These are phyloP conservation scores for Psophocarpus tetragonolobus DNA, from an alignment of 306 rosid genomes.

Conservation along the genomic window DNA sequence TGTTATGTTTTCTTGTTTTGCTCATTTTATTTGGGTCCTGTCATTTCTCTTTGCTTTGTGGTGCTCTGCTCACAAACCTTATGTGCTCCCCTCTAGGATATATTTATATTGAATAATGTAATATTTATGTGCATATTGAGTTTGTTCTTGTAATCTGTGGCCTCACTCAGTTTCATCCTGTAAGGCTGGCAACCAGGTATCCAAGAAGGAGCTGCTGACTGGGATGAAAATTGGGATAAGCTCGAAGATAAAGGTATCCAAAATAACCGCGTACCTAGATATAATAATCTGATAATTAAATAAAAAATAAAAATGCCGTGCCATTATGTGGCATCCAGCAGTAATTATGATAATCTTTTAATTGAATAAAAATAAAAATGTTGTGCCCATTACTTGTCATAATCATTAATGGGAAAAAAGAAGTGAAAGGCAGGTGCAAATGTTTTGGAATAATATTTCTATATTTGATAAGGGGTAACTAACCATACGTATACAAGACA, in stretches of 20 bases:
- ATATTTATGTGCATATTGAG: not conserved
- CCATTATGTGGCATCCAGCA: not conserved
- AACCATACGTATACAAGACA: too few relatives aligned
- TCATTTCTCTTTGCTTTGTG: conserved; percentile 14
- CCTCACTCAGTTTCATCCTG: conserved; percentile 32
- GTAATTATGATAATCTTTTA: conserved; percentile 29
- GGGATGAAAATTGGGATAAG: conserved; percentile 98
- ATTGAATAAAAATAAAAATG: not conserved
- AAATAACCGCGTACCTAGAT: conserved; percentile 23
- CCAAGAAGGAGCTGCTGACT: conserved; percentile 90
- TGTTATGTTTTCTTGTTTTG: not conserved
- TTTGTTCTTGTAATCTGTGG: conserved; percentile 19
- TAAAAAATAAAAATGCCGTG: not conserved
- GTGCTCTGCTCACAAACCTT: conserved; percentile 13
- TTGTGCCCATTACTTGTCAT: not conserved
- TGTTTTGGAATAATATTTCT: too few relatives aligned
- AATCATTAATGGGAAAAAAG: too few relatives aligned
- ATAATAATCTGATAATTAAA: conserved; percentile 23
- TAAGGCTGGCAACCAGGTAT: conserved; percentile 97
- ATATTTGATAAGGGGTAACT: too few relatives aligned
- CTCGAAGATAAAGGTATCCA: conserved; percentile 89
- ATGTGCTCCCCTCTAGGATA: conserved; percentile 1
- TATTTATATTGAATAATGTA: conserved; percentile 14
- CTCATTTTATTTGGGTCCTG: conserved; percentile 14
- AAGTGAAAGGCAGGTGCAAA: too few relatives aligned